Evolutionary conservation across 176 grass and related monocot species (phyloP).

Genomic region (Oryza glumipatula): DNA sequence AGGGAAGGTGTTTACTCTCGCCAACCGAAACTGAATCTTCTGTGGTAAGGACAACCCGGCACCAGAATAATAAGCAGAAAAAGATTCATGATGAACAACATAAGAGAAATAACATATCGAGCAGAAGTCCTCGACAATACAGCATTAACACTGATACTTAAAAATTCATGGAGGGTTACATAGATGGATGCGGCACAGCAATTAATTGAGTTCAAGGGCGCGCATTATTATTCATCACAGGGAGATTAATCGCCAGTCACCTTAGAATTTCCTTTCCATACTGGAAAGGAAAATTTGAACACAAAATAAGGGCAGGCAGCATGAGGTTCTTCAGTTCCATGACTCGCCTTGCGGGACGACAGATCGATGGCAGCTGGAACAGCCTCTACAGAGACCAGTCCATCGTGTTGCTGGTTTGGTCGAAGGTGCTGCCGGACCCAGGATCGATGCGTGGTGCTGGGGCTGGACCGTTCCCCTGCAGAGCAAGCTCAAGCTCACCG

Average conservation of each 20-base stretch:
- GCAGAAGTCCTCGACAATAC: constrained; percentile 28
- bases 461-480: constrained; percentile 62
- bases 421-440: constrained; percentile 43
- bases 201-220: constrained; percentile 39
- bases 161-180: constrained; percentile 40
- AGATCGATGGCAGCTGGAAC: neutral
- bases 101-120: constrained; percentile 32
- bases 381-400: constrained; percentile 75
- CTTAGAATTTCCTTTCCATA: constrained; percentile 11
- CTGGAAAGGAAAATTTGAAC: constrained; percentile 32
- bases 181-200: constrained; percentile 19
- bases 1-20: neutral
- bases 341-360: neutral
- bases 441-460: constrained; percentile 41
- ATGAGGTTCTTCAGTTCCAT: constrained; percentile 35
- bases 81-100: constrained; percentile 15
- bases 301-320: constrained; percentile 21
- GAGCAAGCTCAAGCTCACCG: constrained; percentile 88
- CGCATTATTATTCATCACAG: constrained; percentile 14
- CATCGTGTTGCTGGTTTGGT: constrained; percentile 51
- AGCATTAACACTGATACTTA: constrained; percentile 18
- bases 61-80: neutral
- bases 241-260: constrained; percentile 21
- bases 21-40: neutral
- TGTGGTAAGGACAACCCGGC: neutral